phyloP scores from a whole-genome alignment of 108 stramenopile genomes.

The Parietichytrium sp. region DNA sequence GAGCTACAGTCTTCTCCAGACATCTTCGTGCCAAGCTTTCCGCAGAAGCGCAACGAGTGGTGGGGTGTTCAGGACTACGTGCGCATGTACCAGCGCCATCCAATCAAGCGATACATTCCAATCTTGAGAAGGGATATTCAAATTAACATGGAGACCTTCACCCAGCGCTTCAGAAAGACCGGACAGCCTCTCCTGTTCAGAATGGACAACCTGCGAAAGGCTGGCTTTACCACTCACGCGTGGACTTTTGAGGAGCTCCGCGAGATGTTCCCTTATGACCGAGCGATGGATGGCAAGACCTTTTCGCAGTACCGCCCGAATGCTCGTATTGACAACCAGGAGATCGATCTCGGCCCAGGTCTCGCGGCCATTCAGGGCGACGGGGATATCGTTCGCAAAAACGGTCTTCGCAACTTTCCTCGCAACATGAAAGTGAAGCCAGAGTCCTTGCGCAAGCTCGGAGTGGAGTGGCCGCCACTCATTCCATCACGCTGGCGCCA shows the following conservation, averaged over 20 bases:
- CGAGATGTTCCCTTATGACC: constrained; percentile 24
- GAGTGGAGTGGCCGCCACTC: constrained; percentile 23
- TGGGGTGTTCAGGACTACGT: constrained; percentile 17
- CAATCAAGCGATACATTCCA: constrained; percentile 31
- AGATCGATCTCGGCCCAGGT: constrained; percentile 23
- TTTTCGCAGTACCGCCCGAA: not conserved
- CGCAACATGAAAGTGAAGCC: constrained; percentile 40
- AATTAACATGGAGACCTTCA: not conserved
- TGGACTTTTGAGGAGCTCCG: constrained; percentile 23
- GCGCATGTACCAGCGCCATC: constrained; percentile 27
- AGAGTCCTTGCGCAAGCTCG: constrained; percentile 3
- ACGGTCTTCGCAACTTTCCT: constrained; percentile 30
- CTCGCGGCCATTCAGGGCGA: not conserved
- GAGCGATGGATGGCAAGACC: not conserved
- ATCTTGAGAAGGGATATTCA: not conserved
- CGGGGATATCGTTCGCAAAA: constrained; percentile 18
- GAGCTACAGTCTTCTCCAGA: constrained; percentile 26
- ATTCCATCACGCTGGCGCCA: not conserved
- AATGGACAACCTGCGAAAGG: constrained; percentile 23
- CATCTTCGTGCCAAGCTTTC: not conserved
- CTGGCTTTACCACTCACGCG: not conserved
- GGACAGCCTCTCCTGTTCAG: constrained; percentile 1
- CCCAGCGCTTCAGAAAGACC: not conserved
- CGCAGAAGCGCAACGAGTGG: not conserved
- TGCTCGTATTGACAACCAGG: not conserved